These are phyloP conservation scores for Sclerotinia minor DNA, from an alignment of 2,329 filamentous ascomycete genomes.

Conservation along the genomic window DNA sequence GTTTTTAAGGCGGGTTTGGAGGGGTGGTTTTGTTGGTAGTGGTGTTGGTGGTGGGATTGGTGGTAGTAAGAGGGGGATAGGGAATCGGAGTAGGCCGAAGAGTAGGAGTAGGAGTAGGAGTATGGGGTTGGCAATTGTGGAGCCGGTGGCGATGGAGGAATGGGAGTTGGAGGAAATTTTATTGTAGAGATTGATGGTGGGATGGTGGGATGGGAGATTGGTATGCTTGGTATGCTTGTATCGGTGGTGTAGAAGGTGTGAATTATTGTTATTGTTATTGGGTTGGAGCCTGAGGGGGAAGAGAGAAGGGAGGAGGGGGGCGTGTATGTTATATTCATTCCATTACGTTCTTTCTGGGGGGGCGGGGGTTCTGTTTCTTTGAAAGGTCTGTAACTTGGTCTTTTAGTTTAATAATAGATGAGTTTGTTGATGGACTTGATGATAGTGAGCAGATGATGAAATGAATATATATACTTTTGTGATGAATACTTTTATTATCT, in stretches of 20 bases:
- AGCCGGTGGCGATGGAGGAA: neutral
- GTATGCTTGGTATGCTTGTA: too few relatives aligned
- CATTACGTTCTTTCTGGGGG: neutral
- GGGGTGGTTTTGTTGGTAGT: too few relatives aligned
- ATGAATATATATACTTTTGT: neutral
- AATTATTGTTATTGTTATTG: conserved; percentile 2
- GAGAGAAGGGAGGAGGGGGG: too few relatives aligned
- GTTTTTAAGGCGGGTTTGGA: too few relatives aligned
- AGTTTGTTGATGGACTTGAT: too few relatives aligned
- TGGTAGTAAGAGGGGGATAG: neutral
- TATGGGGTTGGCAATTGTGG: neutral
- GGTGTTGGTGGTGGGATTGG: too few relatives aligned
- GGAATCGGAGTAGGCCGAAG: neutral
- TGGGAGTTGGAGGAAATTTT: conserved; percentile 12
- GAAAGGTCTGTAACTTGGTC: neutral
- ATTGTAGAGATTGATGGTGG: too few relatives aligned
- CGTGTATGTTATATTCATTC: conserved; percentile 6
- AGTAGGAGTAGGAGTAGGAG: neutral
- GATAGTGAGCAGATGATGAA: neutral
- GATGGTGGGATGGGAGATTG: neutral
- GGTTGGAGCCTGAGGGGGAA: neutral
- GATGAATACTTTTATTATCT: neutral
- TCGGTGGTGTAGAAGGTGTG: neutral
- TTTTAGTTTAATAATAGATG: neutral
- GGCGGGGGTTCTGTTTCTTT: neutral